Conservation (phyloP, 331 rosid species). For the Malus hybrid region DNA sequence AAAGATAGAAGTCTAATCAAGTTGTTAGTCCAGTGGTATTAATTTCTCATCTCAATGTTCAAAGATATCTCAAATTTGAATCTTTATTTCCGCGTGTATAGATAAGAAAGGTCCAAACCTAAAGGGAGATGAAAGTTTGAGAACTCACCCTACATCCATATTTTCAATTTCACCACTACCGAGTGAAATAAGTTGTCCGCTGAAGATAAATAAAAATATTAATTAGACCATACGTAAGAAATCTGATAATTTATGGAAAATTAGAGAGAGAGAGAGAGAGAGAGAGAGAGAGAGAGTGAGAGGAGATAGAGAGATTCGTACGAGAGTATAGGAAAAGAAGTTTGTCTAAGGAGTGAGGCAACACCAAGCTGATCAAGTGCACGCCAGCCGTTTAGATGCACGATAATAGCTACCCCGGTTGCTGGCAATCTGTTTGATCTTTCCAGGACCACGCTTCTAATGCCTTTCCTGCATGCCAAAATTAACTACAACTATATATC, state of each 20-base stretch:
- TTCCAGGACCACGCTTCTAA: constrained; percentile 46
- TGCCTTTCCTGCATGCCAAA: constrained; percentile 30
- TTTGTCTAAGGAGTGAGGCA: constrained; percentile 35
- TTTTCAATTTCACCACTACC: background rate
- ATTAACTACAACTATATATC: background rate
- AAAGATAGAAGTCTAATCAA: no score
- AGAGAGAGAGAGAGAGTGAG: background rate
- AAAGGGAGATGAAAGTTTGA: background rate
- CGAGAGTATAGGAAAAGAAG: constrained; percentile 1
- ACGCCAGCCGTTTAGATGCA: constrained; percentile 50
- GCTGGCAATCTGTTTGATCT: constrained; percentile 36
- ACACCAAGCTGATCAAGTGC: constrained; percentile 56
- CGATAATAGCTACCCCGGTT: constrained; percentile 44
- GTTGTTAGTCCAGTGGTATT: no score
- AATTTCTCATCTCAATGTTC: no score
- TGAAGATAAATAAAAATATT: background rate
- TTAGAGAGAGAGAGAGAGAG: background rate
- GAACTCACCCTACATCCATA: background rate
- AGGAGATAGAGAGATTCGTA: background rate
- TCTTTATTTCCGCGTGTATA: no score
- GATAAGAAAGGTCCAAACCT: no score
- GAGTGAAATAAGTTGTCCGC: background rate
- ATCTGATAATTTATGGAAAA: no score
- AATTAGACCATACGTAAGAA: no score
- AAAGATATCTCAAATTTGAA: no score